A percentile compares a stretch with the other conserved stretches of the same genome.
Evolutionary conservation across 441 rosid species (phyloP).

Genomic region (Mallotus repandus): DNA sequence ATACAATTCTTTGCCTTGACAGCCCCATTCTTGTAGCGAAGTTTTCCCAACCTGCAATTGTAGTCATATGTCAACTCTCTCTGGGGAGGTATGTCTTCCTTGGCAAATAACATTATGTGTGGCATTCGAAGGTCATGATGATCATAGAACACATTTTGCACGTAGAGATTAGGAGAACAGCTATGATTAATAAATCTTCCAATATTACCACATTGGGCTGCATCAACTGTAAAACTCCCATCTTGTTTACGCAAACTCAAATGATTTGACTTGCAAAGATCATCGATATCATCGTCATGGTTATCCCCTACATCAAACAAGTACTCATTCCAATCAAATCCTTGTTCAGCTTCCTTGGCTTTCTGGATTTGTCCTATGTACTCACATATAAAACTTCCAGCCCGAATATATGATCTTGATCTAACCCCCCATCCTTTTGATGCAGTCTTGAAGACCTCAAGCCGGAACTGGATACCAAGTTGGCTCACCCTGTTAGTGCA

Average conservation of each 20-base stretch:
- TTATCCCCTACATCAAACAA: conserved; percentile 58
- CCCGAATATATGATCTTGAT: conserved; percentile 53
- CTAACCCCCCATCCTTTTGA: conserved; percentile 81
- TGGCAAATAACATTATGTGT: conserved; percentile 71
- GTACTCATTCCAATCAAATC: conserved; percentile 48
- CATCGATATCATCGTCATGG: too few relatives aligned
- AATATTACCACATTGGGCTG: conserved; percentile 54
- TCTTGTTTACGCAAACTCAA: conserved; percentile 48
- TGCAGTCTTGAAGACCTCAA: conserved; percentile 66
- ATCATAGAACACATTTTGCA: conserved; percentile 69
- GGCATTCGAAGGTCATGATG: conserved; percentile 56
- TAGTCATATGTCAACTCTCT: conserved; percentile 68
- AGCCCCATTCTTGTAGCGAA: not conserved
- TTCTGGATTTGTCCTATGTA: conserved; percentile 61
- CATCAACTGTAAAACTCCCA: conserved; percentile 42
- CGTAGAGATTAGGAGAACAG: conserved; percentile 71
- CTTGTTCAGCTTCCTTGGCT: conserved; percentile 53
- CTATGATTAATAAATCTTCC: conserved; percentile 82
- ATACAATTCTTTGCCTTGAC: not conserved
- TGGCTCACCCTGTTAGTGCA: conserved; percentile 73
- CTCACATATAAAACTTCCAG: conserved; percentile 77
- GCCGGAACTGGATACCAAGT: conserved; percentile 54
- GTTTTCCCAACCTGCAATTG: conserved; percentile 21
- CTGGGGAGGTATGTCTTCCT: conserved; percentile 62
- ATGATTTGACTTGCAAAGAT: conserved; percentile 8